Evolutionary conservation across 2,329 filamentous ascomycete genomes (phyloP).

Genomic region (Bipolaris victoriae): DNA sequence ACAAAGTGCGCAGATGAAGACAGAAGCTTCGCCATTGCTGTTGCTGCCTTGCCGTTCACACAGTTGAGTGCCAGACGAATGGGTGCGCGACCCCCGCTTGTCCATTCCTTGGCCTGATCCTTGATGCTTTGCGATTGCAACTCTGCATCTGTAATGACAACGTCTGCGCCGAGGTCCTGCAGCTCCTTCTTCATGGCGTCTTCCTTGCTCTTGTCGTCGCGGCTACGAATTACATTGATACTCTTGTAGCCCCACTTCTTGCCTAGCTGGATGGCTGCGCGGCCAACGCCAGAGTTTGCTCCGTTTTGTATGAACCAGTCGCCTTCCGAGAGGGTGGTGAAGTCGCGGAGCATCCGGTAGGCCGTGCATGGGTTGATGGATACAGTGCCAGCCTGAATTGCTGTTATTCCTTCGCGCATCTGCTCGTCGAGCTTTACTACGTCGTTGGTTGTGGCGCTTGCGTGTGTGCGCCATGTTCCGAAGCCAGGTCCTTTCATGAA

Average conservation of each 20-base stretch:
- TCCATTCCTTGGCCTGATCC: slow-evolving; percentile 67
- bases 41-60: slow-evolving; percentile 86
- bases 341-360: slow-evolving; percentile 89
- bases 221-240: slow-evolving; percentile 84
- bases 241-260: slow-evolving; percentile 85
- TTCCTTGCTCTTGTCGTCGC: slow-evolving; percentile 74
- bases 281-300: slow-evolving; percentile 90
- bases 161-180: slow-evolving; percentile 65
- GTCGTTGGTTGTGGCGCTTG: slow-evolving; percentile 65
- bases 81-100: slow-evolving; percentile 71
- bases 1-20: slow-evolving; percentile 73
- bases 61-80: slow-evolving; percentile 87
- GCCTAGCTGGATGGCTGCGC: slow-evolving; percentile 88
- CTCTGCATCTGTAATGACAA: slow-evolving; percentile 68
- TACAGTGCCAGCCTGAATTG: slow-evolving; percentile 84
- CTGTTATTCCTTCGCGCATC: slow-evolving; percentile 71
- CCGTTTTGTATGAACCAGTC: slow-evolving; percentile 98
- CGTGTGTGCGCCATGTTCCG: slow-evolving; percentile 95
- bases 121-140: slow-evolving; percentile 67
- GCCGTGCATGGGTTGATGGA: slow-evolving; percentile 93
- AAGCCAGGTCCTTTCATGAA: slow-evolving; percentile 83
- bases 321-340: slow-evolving; percentile 69
- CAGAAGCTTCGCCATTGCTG: slow-evolving; percentile 76
- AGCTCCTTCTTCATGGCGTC: slow-evolving; percentile 68
- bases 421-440: slow-evolving; percentile 74